Base-by-base conservation (phyloP, 2,329 filamentous ascomycete species). In the Ophiocordyceps camponoti-floridani region DNA sequence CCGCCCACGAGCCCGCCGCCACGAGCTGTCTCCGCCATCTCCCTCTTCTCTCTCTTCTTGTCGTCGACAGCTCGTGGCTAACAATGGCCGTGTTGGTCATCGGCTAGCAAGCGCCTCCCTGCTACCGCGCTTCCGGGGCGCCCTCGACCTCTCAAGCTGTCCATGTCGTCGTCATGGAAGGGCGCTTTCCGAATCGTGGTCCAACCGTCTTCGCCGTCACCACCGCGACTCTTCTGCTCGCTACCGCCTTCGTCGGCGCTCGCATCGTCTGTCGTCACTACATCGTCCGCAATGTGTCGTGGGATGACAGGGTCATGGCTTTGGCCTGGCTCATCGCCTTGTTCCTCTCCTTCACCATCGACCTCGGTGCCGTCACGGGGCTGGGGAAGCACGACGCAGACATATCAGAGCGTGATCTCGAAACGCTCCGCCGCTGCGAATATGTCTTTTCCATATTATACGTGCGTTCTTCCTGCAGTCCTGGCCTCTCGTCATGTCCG, bases 251-350 rank as follows among this genome's bases (percentile, higher is more conserved):
- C 57, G 84, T 94, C 52, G 68, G 69, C 40, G 72, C 84, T 33
- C 78, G 88, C 45, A 68, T 94, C 51, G 63, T 84, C 40, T 86
- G 83, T 48, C 75, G 87, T 27, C 69, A 75, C 43, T 75, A 72
- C 42, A 79, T 95, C 43, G 80, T 94, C 46, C 76, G 75, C 52
- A 78, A 73, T 45, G 63, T 86, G 44, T 77, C 72, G 45, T 74
- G 75, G 66, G 86, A 94, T 62, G 88, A 94, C 67, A 82, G 79
- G 61, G 75, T 84, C 53, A 91, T 94, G 60, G 61, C 86, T 11
- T 51, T 84, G 38, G 85, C 87, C 45, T 94, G 86, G 88, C 52
- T 77, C 12, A 58, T 87, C 42, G 74, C 79, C 37, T 74, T 83
- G 50, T 82, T 76, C 33, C 63, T 85, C 37, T 78, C 75, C 18